Conservation (phyloP, 202 grass and related monocot species). For the Zizania palustris region DNA sequence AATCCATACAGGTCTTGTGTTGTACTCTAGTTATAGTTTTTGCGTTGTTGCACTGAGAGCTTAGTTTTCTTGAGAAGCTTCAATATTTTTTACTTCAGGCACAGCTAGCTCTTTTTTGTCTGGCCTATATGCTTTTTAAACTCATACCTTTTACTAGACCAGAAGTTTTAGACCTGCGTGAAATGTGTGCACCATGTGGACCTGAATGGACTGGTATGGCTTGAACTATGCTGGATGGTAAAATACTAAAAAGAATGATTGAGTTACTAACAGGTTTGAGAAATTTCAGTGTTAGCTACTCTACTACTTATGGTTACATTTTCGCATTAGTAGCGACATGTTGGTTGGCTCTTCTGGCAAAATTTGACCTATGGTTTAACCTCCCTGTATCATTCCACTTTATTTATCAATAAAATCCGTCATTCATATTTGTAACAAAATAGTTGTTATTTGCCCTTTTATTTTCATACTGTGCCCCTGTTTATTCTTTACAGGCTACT, state of each 20-base stretch:
- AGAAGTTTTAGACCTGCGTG: neutral
- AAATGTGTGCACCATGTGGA: neutral
- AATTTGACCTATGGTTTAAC: neutral
- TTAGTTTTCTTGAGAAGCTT: conserved; percentile 26
- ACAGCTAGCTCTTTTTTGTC: conserved; percentile 22
- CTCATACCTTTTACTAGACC: neutral
- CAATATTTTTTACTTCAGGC: neutral
- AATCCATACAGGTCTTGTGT: conserved; percentile 73
- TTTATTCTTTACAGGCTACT: conserved; percentile 10
- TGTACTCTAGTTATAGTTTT: conserved; percentile 20
- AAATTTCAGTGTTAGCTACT: neutral
- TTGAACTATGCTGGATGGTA: conserved; percentile 9
- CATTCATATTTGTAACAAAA: conserved; percentile 16
- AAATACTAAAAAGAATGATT: neutral
- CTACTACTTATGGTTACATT: neutral
- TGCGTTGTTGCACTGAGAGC: conserved; percentile 13
- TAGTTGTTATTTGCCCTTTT: conserved; percentile 16
- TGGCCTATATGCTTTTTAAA: conserved; percentile 4
- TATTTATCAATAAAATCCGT: conserved; percentile 16
- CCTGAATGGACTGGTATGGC: conserved; percentile 1
- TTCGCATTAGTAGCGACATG: neutral
- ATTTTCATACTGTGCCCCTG: conserved; percentile 14
- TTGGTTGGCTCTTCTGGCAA: conserved; percentile 27
- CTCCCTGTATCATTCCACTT: conserved; percentile 3
- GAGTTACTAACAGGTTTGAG: neutral